Evolutionary conservation across 257 asterid genomes (phyloP).

Genomic region (Solanum ossicruentum): DNA sequence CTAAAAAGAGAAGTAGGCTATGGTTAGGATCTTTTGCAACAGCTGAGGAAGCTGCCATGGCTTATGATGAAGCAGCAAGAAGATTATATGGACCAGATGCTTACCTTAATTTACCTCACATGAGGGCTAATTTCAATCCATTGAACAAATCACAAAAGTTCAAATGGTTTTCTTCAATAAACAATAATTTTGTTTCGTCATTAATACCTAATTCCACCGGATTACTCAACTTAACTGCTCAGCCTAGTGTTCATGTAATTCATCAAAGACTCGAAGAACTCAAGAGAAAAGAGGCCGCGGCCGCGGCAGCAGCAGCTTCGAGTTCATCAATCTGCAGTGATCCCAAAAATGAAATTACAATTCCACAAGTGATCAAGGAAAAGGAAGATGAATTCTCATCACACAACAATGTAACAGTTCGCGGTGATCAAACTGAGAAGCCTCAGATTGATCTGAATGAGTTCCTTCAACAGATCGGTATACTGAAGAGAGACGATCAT

Average conservation of each 20-base stretch:
- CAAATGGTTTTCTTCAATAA: conserved; percentile 78
- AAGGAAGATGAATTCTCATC: conserved; percentile 24
- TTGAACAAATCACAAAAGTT: conserved; percentile 73
- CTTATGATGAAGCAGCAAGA: conserved; percentile 92
- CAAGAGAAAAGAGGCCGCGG: conserved; percentile 38
- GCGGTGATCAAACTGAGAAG: conserved; percentile 24
- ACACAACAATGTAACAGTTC: conserved; percentile 11
- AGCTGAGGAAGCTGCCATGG: conserved; percentile 97
- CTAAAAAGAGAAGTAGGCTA: conserved; percentile 74
- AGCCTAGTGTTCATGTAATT: conserved; percentile 81
- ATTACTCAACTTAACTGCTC: conserved; percentile 69
- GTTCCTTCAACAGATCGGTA: conserved; percentile 81
- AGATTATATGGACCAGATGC: conserved; percentile 89
- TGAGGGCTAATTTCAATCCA: conserved; percentile 71
- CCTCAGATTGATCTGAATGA: conserved; percentile 93
- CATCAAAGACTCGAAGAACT: conserved; percentile 87
- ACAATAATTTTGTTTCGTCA: conserved; percentile 16
- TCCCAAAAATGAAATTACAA: conserved; percentile 14
- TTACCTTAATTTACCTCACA: conserved; percentile 80
- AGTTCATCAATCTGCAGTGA: conserved; percentile 33
- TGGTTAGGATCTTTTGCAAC: conserved; percentile 94
- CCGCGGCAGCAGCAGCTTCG: conserved; percentile 11
- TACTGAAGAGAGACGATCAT: conserved; percentile 41
- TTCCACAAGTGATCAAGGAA: conserved; percentile 4
- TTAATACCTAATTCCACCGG: conserved; percentile 39